Evolutionary conservation across 108 stramenopile species (phyloP).

Genomic region (Seminavis robusta): DNA sequence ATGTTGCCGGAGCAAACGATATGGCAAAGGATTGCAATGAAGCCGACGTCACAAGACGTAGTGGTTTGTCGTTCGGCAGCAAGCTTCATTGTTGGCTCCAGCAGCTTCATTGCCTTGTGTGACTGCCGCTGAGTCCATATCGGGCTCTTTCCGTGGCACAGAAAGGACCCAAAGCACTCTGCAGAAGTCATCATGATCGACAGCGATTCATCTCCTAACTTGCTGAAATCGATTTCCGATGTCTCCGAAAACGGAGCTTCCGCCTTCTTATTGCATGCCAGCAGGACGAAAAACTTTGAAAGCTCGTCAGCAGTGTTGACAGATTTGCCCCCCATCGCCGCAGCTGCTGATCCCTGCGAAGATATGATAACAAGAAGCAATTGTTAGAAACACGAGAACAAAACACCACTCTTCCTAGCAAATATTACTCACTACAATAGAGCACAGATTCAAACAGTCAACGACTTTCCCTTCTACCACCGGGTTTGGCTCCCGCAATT

Average conservation of each 20-base stretch:
- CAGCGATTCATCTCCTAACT: background rate
- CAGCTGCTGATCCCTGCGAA: constrained; percentile 44
- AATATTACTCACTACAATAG: too few relatives aligned
- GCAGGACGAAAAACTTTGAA: constrained; percentile 49
- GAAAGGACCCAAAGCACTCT: constrained; percentile 35
- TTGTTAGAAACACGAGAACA: too few relatives aligned
- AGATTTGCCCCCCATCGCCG: constrained; percentile 51
- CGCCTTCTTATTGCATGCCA: constrained; percentile 50
- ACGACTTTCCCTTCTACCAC: too few relatives aligned
- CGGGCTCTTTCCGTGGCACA: constrained; percentile 19
- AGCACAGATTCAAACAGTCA: too few relatives aligned
- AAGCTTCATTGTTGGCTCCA: background rate
- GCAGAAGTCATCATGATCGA: constrained; percentile 4
- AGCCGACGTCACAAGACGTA: constrained; percentile 2
- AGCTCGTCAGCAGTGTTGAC: constrained; percentile 44
- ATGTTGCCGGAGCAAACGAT: constrained; percentile 25
- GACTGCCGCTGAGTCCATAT: constrained; percentile 39
- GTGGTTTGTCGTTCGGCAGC: background rate
- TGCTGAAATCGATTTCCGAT: background rate
- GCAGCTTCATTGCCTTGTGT: constrained; percentile 19
- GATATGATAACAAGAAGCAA: too few relatives aligned
- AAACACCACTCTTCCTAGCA: too few relatives aligned
- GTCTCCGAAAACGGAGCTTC: background rate
- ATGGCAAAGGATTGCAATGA: constrained; percentile 25
- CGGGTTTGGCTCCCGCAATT: too few relatives aligned